These are phyloP conservation scores for Acanthamoeba castellanii DNA, from an alignment of 208 protist genomes.

Conservation along the genomic window DNA sequence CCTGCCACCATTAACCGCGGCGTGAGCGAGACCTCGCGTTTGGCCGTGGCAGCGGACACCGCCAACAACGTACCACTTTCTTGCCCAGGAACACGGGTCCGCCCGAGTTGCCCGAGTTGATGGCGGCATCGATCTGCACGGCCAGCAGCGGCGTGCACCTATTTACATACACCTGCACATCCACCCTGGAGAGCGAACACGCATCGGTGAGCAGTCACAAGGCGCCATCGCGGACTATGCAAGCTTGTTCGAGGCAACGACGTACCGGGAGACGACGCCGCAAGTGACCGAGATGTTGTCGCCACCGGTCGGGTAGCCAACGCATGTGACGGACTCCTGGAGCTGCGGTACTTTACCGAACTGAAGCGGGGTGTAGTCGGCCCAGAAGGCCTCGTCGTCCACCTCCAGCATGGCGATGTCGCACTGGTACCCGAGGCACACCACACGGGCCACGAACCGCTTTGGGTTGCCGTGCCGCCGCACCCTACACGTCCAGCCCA, in stretches of 20 bases:
- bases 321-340: slow-evolving; percentile 72
- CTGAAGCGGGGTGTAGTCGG: slow-evolving; percentile 47
- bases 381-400: slow-evolving; percentile 76
- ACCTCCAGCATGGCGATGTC: slow-evolving; percentile 78
- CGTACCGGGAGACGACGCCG: slow-evolving; percentile 42
- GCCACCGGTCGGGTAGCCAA: slow-evolving; percentile 65
- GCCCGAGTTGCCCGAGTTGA: slow-evolving; percentile 82
- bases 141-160: slow-evolving; percentile 76
- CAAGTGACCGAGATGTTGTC: slow-evolving; percentile 75
- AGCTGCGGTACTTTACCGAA: slow-evolving; percentile 75
- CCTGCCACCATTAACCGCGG: not conserved
- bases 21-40: too few species aligned
- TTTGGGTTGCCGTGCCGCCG: slow-evolving; percentile 71
- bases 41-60: too few species aligned
- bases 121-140: slow-evolving; percentile 84
- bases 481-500: too few species aligned
- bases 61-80: slow-evolving; percentile 75
- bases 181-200: not conserved
- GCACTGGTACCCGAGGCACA: slow-evolving; percentile 75
- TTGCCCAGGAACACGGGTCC: slow-evolving; percentile 76
- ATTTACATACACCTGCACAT: slow-evolving; percentile 75
- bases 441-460: slow-evolving; percentile 56
- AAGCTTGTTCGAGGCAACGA: not conserved
- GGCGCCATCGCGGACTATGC: too few species aligned
- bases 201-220: not conserved